phyloP scores from a whole-genome alignment of 164 flowering plant species.

The Saururus chinensis region DNA sequence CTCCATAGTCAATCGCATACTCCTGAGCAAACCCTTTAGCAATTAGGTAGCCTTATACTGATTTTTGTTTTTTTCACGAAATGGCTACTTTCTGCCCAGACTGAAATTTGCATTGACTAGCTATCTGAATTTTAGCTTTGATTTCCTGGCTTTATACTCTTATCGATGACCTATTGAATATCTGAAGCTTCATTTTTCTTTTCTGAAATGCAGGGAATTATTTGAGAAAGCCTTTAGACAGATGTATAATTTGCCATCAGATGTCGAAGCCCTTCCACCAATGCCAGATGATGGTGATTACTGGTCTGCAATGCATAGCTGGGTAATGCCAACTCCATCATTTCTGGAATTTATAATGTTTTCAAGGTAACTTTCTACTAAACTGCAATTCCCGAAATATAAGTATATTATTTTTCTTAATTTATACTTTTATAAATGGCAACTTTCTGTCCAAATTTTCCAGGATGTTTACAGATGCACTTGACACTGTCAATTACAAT shows the following conservation, averaged over 20 bases:
- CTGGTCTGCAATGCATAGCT: constrained; percentile 89
- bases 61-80: too few relatives aligned
- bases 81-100: too few relatives aligned
- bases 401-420: neutral
- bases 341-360: constrained; percentile 91
- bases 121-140: too few relatives aligned
- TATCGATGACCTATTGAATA: too few relatives aligned
- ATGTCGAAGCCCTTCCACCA: constrained; percentile 79
- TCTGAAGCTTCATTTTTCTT: too few relatives aligned
- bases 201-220: constrained; percentile 36
- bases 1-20: too few relatives aligned
- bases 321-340: constrained; percentile 97
- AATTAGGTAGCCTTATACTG: too few relatives aligned
- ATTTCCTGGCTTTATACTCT: too few relatives aligned
- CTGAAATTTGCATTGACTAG: too few relatives aligned
- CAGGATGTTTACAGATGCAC: constrained; percentile 93
- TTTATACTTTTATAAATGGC: neutral
- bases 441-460: neutral
- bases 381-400: neutral
- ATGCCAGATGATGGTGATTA: constrained; percentile 90
- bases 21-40: too few relatives aligned
- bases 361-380: constrained; percentile 41
- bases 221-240: constrained; percentile 71
- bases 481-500: constrained; percentile 50
- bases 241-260: constrained; percentile 70